Percentiles rank a stretch among this genome's conserved stretches.
Evolutionary conservation across 2,329 filamentous ascomycete genomes (phyloP).

Genomic region (Rutstroemia sp.): DNA sequence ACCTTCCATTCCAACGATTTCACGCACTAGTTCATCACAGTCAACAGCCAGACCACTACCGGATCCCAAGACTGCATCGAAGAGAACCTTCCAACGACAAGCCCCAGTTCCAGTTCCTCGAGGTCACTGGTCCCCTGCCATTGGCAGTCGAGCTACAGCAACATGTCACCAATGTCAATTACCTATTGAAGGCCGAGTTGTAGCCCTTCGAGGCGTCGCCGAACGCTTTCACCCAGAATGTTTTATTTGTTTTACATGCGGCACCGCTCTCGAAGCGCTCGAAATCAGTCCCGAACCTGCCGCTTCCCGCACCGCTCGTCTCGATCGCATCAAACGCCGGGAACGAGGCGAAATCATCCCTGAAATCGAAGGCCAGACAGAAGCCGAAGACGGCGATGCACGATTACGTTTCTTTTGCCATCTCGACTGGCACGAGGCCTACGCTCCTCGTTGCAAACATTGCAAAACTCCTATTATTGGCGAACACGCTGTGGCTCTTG

Average conservation of each 20-base stretch:
- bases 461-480: conserved; percentile 96
- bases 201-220: conserved; percentile 65
- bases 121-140: conserved; percentile 51
- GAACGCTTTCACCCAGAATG: conserved; percentile 88
- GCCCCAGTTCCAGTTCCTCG: conserved; percentile 22
- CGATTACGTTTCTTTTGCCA: conserved; percentile 88
- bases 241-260: conserved; percentile 83
- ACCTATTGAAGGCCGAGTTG: conserved; percentile 84
- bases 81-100: conserved; percentile 29
- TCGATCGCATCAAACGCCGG: conserved; percentile 65
- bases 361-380: conserved; percentile 55
- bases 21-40: conserved; percentile 27
- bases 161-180: conserved; percentile 77
- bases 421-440: conserved; percentile 96
- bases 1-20: conserved; percentile 23
- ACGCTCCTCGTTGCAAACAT: conserved; percentile 86
- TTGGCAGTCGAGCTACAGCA: conserved; percentile 51
- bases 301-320: conserved; percentile 57
- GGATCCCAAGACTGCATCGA: conserved; percentile 31
- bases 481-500: conserved; percentile 88
- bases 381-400: conserved; percentile 65
- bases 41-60: conserved; percentile 28
- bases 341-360: conserved; percentile 49
- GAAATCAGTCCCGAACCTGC: conserved; percentile 94
- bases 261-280: conserved; percentile 83